Evolutionary conservation across 2,329 filamentous ascomycete species (phyloP).

Genomic region (Metarhizium robertsii): DNA sequence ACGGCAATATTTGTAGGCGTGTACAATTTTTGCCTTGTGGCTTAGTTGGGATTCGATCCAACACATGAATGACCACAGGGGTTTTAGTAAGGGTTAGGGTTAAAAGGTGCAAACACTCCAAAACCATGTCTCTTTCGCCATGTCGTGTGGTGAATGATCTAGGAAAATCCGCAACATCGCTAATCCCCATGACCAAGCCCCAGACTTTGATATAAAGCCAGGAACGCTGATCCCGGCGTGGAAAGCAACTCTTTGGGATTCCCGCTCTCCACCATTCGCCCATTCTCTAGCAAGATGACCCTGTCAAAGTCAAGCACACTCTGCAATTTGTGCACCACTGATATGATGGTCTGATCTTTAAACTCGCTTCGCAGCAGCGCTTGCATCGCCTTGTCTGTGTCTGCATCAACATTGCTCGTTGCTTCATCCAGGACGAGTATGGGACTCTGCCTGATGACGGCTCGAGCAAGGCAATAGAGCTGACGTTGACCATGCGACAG

Average conservation of each 20-base stretch:
- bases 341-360: constrained; percentile 39
- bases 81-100: too few species aligned
- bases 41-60: too few species aligned
- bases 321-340: constrained; percentile 28
- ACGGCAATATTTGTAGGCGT: too few species aligned
- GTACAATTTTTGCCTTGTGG: too few species aligned
- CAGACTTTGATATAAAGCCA: not conserved
- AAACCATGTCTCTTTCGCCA: too few species aligned
- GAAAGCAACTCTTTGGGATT: constrained; percentile 3
- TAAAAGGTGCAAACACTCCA: too few species aligned
- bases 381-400: constrained; percentile 23
- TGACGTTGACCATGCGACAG: constrained; percentile 35
- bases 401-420: constrained; percentile 19
- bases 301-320: constrained; percentile 25
- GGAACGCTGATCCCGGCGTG: not conserved
- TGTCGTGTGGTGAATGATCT: too few species aligned
- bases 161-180: too few species aligned
- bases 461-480: constrained; percentile 29
- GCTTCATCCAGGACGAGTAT: constrained; percentile 31
- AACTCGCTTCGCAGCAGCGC: constrained; percentile 23
- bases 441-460: constrained; percentile 23
- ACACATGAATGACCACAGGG: too few species aligned
- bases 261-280: constrained; percentile 7
- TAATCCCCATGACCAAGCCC: not conserved
- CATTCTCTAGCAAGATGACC: constrained; percentile 47